Base-by-base conservation (phyloP, 2,329 filamentous ascomycete species). In the Pyrenophora tritici-repentis region DNA sequence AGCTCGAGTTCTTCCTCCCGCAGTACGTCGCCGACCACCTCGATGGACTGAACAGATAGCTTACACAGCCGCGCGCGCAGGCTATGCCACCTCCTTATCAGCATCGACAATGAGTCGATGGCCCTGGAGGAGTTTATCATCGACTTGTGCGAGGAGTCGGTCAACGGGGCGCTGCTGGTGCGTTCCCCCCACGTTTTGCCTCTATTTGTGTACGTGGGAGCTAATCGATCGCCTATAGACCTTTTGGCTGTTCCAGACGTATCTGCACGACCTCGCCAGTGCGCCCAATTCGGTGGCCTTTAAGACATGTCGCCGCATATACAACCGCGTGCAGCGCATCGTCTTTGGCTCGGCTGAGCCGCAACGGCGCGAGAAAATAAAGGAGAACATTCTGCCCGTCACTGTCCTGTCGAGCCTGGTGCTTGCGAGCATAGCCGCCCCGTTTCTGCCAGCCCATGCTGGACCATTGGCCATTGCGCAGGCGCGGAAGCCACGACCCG, bases 1-100 rank as follows among this genome's bases (percentile, higher is more conserved):
- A 94, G 76, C 92, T 94, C 72, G 90, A 94, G 76, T 94, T 94
- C 85, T 94, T 93, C 80, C 83, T 94, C 42, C 90, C 90, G 56
- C 88, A 76, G 67, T 73, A 67, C 54, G 70, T 69, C 56, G 42
- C 53, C 47, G 33, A 54, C 33, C 41, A 36, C 20, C 47, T 46
- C 39, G 35, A 72, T 50, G 33, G 49, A 44, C 54, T 39, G 50
- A 47, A 53, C 40, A 61, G 47, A 47, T 60, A 91, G 79, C 66
- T 69, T 58, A 62, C 59, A 53, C 17, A 64, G 56, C 53, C 58
- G 43, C 38, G 50, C 26, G 49, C 52, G 42, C 44, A 72, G 70
- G 58, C 79, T 94, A 79, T 94, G 90, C 73, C 90, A 94, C 77
- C 85, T 94, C 58, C 86, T 92, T 76, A 89, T 94, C 69, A 92